Base-by-base conservation (phyloP, 164 flowering plant genomes). In the Stephania yunnanensis region DNA sequence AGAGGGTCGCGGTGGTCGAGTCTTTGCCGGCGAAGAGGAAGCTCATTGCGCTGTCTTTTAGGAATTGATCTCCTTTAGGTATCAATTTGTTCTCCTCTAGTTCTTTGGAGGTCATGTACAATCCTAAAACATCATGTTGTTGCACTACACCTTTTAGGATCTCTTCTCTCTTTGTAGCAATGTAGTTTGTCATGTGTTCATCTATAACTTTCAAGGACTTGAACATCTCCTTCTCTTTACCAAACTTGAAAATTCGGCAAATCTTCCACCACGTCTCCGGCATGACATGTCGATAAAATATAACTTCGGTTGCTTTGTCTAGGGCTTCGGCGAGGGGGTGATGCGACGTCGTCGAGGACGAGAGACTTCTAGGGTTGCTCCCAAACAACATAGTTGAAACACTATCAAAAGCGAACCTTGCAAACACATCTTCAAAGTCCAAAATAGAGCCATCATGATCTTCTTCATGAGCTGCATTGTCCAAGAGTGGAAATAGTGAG, bases 241-340 rank as follows among this genome's bases (percentile, higher is more conserved):
- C 78, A 19, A 75, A 46, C 68, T 12, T 70, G 55, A 75, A 22
- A 68, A 73, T 45, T 13, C 69, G 69, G 11, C 73, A 75, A 5
- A 75, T 45, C 73, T 75, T 75, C 68, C 72, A 69, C 73, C 72
- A 69, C 15, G 44, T 3, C 19, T 5, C 48, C 29, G 78, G 78
- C 63, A 71, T 15, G 30, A 71, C 73, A 64, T 76, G 78, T 70
- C 78, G 71, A n/a, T 71, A 76, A 42, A 71, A 76, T 19, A 76
- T 29, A 22, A 50, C 74, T 71, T 76, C 70, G 1, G 69, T 48
- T 0, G 64, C 69, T 10, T 64, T 64, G 13, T 75, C 78, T n/a
- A 76, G 71, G 0, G 78, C 78, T 30, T 50, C 13, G 4, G 78
- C 74, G 46, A 76, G 69, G 10, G 71, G 65, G 15, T 76, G 63